Evolutionary conservation across 83 land plant species (phyloP).

Genomic region (Larix sibirica): DNA sequence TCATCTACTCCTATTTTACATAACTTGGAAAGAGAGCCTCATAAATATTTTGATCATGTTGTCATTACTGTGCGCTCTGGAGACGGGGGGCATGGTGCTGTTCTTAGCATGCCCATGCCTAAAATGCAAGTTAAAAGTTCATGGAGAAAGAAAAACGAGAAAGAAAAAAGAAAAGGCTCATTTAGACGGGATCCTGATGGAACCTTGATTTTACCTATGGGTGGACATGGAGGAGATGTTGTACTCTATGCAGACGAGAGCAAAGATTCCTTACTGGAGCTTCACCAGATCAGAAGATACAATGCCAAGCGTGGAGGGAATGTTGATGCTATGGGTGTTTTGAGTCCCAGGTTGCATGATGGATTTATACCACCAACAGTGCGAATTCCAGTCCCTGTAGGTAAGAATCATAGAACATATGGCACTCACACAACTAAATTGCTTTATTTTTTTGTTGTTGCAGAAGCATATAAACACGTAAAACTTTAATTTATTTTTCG

Average conservation of each 20-base stretch:
- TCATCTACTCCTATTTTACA: slow-evolving; percentile 20
- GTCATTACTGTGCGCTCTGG: slow-evolving; percentile 92
- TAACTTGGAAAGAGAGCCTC: slow-evolving; percentile 66
- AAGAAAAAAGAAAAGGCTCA: slow-evolving; percentile 43
- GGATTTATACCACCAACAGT: slow-evolving; percentile 75
- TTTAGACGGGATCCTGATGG: slow-evolving; percentile 85
- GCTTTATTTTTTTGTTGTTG: not conserved
- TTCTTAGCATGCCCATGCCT: slow-evolving; percentile 65
- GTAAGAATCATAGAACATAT: slow-evolving; percentile 36
- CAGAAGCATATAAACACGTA: not conserved
- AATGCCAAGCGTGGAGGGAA: slow-evolving; percentile 94
- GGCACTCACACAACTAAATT: not conserved
- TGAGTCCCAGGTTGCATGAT: slow-evolving; percentile 69
- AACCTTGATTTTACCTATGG: slow-evolving; percentile 83
- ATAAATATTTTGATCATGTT: slow-evolving; percentile 96
- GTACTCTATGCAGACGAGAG: slow-evolving; percentile 87
- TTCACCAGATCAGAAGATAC: slow-evolving; percentile 65
- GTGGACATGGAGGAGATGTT: slow-evolving; percentile 96
- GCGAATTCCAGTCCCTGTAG: slow-evolving; percentile 92
- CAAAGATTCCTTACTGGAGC: slow-evolving; percentile 74
- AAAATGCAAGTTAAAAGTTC: slow-evolving; percentile 35
- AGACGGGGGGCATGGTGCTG: slow-evolving; percentile 96
- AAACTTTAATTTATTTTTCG: not conserved
- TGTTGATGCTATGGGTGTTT: slow-evolving; percentile 88
- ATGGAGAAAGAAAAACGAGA: slow-evolving; percentile 41